phyloP scores from a whole-genome alignment of 805 yeast species.

The Kluyveromyces aestuarii region DNA sequence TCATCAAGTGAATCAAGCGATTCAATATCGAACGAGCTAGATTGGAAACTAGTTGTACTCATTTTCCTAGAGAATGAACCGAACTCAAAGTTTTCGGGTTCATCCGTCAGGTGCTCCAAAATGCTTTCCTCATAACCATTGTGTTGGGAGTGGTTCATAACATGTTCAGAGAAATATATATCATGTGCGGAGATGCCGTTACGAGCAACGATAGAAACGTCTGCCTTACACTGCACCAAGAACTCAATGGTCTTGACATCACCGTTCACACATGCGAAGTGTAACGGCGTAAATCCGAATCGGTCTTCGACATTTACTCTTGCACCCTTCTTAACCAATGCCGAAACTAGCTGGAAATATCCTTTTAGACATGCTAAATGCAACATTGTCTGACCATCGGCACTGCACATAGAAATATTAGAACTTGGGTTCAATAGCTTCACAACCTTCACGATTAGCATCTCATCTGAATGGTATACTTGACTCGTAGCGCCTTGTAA shows the following conservation, averaged over 20 bases:
- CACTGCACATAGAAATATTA: conserved; percentile 73
- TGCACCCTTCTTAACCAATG: conserved; percentile 57
- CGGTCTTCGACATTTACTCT: conserved; percentile 65
- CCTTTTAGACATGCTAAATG: conserved; percentile 80
- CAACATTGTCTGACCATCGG: conserved; percentile 78
- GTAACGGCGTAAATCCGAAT: conserved; percentile 81
- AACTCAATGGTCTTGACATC: conserved; percentile 55
- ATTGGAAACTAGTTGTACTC: conserved; percentile 20
- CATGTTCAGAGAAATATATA: conserved; percentile 26
- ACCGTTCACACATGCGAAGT: conserved; percentile 74
- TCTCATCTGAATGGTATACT: conserved; percentile 29
- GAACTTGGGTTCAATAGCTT: conserved; percentile 64
- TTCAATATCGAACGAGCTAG: conserved; percentile 20
- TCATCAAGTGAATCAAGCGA: conserved; percentile 27
- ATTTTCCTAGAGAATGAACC: conserved; percentile 10
- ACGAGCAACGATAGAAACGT: conserved; percentile 40
- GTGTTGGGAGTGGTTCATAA: conserved; percentile 22
- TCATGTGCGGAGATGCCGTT: conserved; percentile 37
- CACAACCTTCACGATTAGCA: conserved; percentile 39
- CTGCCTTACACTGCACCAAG: conserved; percentile 57
- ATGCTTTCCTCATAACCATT: conserved; percentile 31
- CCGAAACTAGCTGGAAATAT: conserved; percentile 49
- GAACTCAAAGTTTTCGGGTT: conserved; percentile 3
- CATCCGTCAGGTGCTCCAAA: conserved; percentile 22
- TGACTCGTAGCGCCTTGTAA: conserved; percentile 5